These are phyloP conservation scores for Nannizziopsis barbatae DNA, from an alignment of 2,329 filamentous ascomycete species.

Conservation along the genomic window DNA sequence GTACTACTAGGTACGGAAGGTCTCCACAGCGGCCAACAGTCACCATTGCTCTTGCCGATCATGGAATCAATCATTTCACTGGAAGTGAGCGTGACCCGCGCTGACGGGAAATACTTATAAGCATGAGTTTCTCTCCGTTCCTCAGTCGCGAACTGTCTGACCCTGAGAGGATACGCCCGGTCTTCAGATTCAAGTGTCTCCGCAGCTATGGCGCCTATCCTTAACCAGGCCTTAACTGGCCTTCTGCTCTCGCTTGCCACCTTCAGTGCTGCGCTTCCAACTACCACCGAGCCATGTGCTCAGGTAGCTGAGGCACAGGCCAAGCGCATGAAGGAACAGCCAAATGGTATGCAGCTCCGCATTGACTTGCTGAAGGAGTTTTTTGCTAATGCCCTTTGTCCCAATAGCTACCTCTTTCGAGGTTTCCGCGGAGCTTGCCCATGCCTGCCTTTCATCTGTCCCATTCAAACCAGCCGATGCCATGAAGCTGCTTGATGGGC, in stretches of 20 bases:
- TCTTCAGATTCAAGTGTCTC: too few species aligned
- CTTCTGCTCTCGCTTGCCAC: constrained; percentile 3
- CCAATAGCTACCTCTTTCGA: constrained; percentile 7
- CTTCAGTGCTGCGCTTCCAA: constrained; percentile 5
- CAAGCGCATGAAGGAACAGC: neutral
- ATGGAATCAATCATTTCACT: too few species aligned
- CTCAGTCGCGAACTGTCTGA: too few species aligned
- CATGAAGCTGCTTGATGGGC: constrained; percentile 17
- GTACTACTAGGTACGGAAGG: too few species aligned
- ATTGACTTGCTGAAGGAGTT: neutral
- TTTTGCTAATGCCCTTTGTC: neutral
- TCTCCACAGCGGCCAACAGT: too few species aligned
- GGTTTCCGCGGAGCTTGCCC: constrained; percentile 15
- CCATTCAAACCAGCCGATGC: constrained; percentile 18
- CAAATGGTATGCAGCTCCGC: neutral
- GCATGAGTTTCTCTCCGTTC: too few species aligned
- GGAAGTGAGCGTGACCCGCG: too few species aligned
- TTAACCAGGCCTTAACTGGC: neutral
- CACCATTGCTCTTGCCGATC: too few species aligned
- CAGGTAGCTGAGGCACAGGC: constrained; percentile 5
- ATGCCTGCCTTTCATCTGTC: constrained; percentile 18
- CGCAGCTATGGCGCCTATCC: too few species aligned
- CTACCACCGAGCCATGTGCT: constrained; percentile 9
- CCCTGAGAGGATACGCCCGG: too few species aligned
- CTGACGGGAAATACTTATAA: too few species aligned